These are phyloP conservation scores for Plasmodium cynomolgi DNA, from an alignment of 169 alveolate species.

Conservation along the genomic window DNA sequence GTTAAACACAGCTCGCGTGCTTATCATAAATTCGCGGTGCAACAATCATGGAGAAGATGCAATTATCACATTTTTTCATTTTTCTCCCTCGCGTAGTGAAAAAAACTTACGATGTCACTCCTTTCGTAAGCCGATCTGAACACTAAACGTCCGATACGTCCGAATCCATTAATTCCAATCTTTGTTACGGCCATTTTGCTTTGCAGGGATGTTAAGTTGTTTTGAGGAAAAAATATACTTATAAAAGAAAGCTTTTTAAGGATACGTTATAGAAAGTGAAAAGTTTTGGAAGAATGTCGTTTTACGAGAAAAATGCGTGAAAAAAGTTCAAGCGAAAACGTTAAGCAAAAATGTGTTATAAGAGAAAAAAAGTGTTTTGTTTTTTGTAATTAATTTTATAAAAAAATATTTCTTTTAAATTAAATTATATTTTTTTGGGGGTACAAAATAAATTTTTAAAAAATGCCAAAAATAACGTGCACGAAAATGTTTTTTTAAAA, in stretches of 20 bases:
- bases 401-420: not conserved
- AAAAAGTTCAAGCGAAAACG: not conserved
- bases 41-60: not conserved
- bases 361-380: not conserved
- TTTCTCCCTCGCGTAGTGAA: not conserved
- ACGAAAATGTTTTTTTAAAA: not conserved
- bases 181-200: constrained; percentile 87
- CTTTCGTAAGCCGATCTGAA: constrained; percentile 94
- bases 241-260: not conserved
- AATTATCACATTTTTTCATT: not conserved
- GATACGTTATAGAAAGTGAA: not conserved
- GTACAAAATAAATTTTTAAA: not conserved
- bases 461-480: not conserved
- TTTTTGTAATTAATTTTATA: not conserved
- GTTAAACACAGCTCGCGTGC: not conserved
- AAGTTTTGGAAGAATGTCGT: not conserved
- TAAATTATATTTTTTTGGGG: not conserved
- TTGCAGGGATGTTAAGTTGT: not conserved
- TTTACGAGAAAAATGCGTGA: not conserved
- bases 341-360: not conserved
- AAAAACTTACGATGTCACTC: constrained; percentile 81
- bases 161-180: constrained; percentile 99
- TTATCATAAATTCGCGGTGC: not conserved
- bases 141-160: constrained; percentile 99
- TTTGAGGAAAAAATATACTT: not conserved